Conservation (phyloP, 345 rosid species). For the Bruguiera parviflora region DNA sequence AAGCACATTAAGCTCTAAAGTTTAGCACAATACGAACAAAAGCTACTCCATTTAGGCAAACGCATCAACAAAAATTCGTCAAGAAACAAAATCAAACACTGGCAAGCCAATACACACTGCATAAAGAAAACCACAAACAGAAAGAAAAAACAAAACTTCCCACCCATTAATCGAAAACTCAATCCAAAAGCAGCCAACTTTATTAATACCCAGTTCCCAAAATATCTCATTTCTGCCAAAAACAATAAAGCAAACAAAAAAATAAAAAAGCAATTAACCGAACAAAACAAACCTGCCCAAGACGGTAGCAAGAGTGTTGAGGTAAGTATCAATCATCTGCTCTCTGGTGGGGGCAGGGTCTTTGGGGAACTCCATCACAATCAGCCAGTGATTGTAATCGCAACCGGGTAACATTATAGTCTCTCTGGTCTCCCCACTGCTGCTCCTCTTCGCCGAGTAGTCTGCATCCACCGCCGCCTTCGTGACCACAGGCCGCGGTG, state of each 20-base stretch:
- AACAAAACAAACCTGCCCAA: constrained; percentile 57
- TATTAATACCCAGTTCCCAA: neutral
- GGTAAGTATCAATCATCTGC: constrained; percentile 94
- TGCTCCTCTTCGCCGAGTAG: constrained; percentile 64
- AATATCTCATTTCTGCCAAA: constrained; percentile 1
- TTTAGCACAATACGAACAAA: neutral
- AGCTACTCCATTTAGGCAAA: neutral
- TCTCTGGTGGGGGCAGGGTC: constrained; percentile 92
- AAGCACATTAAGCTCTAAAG: neutral
- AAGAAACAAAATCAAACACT: neutral
- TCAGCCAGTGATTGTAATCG: constrained; percentile 95
- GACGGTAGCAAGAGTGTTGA: constrained; percentile 77
- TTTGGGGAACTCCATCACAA: constrained; percentile 95
- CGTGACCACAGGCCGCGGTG: neutral
- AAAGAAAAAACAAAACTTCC: neutral
- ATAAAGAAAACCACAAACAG: neutral
- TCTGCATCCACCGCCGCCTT: constrained; percentile 50
- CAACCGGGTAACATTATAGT: constrained; percentile 93
- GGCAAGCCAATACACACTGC: neutral
- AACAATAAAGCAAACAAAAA: neutral
- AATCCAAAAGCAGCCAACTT: neutral
- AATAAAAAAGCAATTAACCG: neutral
- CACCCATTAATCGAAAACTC: neutral
- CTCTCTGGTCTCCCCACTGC: constrained; percentile 66
- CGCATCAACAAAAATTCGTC: neutral